A percentile compares a stretch with the other conserved stretches of the same genome.
Conservation (phyloP, 192 early-diverging fungal genomes). For the Coemansia sp. region DNA sequence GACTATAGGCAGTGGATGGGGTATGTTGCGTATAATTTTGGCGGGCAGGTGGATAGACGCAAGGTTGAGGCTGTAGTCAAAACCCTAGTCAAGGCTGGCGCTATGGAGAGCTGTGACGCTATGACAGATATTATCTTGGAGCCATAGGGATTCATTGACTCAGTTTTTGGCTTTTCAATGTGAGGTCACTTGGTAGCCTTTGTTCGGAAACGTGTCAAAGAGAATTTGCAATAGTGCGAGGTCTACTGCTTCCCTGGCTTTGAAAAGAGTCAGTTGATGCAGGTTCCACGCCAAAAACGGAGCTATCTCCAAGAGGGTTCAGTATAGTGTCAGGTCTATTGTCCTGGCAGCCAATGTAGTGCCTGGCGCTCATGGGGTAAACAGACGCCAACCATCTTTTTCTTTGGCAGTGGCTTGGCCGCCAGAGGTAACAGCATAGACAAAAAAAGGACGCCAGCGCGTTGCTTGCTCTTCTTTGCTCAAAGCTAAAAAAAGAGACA, state of each 20-base stretch:
- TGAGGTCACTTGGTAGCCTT: not conserved
- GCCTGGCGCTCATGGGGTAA: not conserved
- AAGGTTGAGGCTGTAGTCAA: constrained; percentile 12
- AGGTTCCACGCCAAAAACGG: not conserved
- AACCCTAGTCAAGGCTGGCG: constrained; percentile 25
- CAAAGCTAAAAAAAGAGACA: not conserved
- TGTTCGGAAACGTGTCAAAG: not conserved
- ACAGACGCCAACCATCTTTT: no score
- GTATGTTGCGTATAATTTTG: constrained; percentile 30
- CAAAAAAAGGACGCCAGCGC: not conserved
- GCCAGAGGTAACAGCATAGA: not conserved
- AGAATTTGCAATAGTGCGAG: not conserved
- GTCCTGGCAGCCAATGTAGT: not conserved
- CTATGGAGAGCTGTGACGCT: constrained; percentile 3
- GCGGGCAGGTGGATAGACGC: constrained; percentile 15
- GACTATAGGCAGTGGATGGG: constrained; percentile 33
- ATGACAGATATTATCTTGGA: constrained; percentile 17
- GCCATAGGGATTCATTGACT: not conserved
- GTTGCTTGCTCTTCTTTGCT: not conserved
- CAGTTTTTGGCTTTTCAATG: not conserved
- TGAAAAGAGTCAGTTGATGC: not conserved
- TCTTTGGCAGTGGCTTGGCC: no score
- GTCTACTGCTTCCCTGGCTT: not conserved
- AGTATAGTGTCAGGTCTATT: not conserved
- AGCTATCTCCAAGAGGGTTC: not conserved